Evolutionary conservation across 1,139 yeast species (phyloP), one percentile per base, ranked within the genome.

Genomic region (Yamadazyma taylorii): DNA sequence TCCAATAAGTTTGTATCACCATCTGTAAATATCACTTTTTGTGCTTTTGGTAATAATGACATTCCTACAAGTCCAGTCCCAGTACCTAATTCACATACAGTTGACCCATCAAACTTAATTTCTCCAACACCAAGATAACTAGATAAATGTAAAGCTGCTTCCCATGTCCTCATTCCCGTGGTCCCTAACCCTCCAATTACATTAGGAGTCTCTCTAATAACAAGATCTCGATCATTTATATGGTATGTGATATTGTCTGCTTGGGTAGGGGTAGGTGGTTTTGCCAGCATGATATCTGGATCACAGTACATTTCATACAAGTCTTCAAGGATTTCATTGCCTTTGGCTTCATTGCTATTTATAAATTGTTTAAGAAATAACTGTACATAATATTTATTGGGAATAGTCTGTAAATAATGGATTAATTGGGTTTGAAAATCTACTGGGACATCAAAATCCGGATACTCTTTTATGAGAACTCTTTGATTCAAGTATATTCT

Each of bases 151-250:
- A 86, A 49, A 0, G 96, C 85, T 1, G 96, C 97, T 55, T 88
- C 97, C 97, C 97, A 90, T 0, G 97, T 90, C 31, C 97, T 66
- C 40, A 80, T 63, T 0, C 97, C 97, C 0, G 97, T 90, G 1
- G 95, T 84, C 6, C 94, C 95, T 22, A 65, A 56, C 0, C 88
- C 88, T 13, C 87, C 75, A 9, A 87, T 76, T 34, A 85, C 46
- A 39, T 72, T 66, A 0, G 90, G 94, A 0, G 77, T 69, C 51
- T 85, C 94, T 38, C 63, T 62, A 3, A 84, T 74, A 3, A 57
- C 51, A 1, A 83, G 65, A 4, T 56, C 55, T 1, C 51, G 35
- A 0, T 51, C 54, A 8, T 47, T 45, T 7, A 79, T 52, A 4
- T 56, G 54, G 50, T 83, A 84, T 15, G 58, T 58, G 4, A 83